A percentile compares a stretch with the other conserved stretches of the same genome.
These are phyloP conservation scores for Silene latifolia DNA, from an alignment of 148 eudicot species.

Conservation along the genomic window DNA sequence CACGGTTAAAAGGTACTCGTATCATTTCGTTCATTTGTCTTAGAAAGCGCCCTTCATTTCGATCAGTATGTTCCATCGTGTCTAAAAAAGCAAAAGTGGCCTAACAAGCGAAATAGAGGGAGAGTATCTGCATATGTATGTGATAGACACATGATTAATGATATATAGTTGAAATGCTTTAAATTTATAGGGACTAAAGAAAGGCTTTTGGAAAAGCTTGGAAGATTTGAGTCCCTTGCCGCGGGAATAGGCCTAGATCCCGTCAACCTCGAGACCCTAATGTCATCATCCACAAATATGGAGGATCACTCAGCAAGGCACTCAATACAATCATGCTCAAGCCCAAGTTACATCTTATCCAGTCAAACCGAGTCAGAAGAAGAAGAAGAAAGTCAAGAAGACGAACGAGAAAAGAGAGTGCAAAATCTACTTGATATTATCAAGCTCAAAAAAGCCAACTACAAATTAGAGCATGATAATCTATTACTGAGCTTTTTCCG, in stretches of 20 bases:
- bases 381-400: conserved; percentile 21
- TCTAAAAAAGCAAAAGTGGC: neutral
- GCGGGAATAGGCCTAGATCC: conserved; percentile 42
- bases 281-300: conserved; percentile 23
- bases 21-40: neutral
- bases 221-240: conserved; percentile 44
- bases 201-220: conserved; percentile 50
- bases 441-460: conserved; percentile 19
- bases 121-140: no score
- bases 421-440: conserved; percentile 32
- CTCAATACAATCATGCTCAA: conserved; percentile 25
- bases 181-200: conserved; percentile 39
- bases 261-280: conserved; percentile 42
- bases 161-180: neutral
- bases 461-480: conserved; percentile 30
- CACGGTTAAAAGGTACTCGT: conserved; percentile 44
- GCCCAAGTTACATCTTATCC: conserved; percentile 27
- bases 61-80: neutral
- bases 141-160: neutral
- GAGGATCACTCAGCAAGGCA: conserved; percentile 23
- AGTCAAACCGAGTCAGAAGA: conserved; percentile 23
- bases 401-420: conserved; percentile 28
- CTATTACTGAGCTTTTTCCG: conserved; percentile 42
- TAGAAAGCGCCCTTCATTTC: neutral
- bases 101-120: neutral